These are phyloP conservation scores for Sarocladiaceae sp. DNA, from an alignment of 2,329 filamentous ascomycete species.

Conservation along the genomic window DNA sequence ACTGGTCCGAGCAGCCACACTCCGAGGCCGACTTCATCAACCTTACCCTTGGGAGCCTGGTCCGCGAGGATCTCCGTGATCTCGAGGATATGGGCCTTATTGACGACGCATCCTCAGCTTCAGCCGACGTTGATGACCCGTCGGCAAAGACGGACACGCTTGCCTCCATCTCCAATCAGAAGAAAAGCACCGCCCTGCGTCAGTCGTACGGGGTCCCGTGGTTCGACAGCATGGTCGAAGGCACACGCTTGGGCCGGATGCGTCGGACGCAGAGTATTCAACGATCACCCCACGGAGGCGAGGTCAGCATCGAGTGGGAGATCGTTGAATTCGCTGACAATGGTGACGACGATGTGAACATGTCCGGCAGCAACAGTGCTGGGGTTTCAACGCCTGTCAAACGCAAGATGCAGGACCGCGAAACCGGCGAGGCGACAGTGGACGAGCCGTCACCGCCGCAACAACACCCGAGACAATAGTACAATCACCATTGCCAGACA, in stretches of 20 bases:
- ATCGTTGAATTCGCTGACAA: conserved; percentile 65
- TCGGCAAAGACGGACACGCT: conserved; percentile 17
- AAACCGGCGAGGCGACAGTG: conserved; percentile 17
- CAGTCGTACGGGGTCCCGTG: conserved; percentile 71
- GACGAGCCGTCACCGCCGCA: neutral
- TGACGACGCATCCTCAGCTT: conserved; percentile 33
- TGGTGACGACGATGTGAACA: conserved; percentile 28
- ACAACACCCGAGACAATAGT: conserved; percentile 4
- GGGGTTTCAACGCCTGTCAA: conserved; percentile 34
- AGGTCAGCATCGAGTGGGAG: conserved; percentile 72
- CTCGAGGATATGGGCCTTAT: conserved; percentile 72
- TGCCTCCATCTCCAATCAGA: neutral
- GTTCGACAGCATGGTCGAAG: conserved; percentile 77
- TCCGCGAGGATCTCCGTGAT: conserved; percentile 61
- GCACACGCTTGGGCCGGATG: conserved; percentile 64
- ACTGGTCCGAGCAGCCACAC: conserved; percentile 70
- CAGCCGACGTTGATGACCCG: conserved; percentile 21
- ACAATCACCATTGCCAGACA: too few relatives aligned
- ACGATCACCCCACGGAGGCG: conserved; percentile 50
- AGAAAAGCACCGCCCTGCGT: conserved; percentile 25
- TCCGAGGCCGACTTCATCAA: conserved; percentile 73
- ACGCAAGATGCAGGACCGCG: conserved; percentile 44
- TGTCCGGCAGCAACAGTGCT: conserved; percentile 16
- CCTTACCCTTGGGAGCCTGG: conserved; percentile 72
- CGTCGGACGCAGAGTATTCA: conserved; percentile 52